Evolutionary conservation across 306 rosid species (phyloP).

Genomic region (Fagus crenata): DNA sequence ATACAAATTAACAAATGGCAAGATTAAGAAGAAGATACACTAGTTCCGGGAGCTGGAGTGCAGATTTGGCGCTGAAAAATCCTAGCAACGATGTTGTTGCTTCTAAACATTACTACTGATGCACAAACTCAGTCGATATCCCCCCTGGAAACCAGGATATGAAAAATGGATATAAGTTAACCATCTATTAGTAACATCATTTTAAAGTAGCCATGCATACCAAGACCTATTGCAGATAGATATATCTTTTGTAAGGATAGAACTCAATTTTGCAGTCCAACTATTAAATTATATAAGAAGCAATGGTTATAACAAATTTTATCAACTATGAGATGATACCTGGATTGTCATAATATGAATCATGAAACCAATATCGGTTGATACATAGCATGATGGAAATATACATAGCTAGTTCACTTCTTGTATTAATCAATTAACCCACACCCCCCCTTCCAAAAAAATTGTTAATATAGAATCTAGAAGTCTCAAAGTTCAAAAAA

Average conservation of each 20-base stretch:
- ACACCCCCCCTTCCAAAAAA: no score
- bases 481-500: background rate
- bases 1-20: background rate
- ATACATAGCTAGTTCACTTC: no score
- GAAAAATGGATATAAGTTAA: background rate
- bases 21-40: conserved; percentile 46
- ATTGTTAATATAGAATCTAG: no score
- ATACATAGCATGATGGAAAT: no score
- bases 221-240: background rate
- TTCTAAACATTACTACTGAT: conserved; percentile 62
- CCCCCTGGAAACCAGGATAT: conserved; percentile 23
- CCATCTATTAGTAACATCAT: background rate
- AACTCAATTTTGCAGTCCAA: background rate
- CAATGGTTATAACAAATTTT: background rate
- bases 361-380: background rate
- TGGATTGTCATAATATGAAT: background rate
- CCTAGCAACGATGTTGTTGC: conserved; percentile 78
- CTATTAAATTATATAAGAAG: background rate
- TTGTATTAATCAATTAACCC: no score
- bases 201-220: background rate
- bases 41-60: conserved; percentile 83
- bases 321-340: background rate
- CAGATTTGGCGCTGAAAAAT: conserved; percentile 82
- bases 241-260: background rate
- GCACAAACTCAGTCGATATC: conserved; percentile 30